Conservation (phyloP, 768 basidiomycete genomes). For the Boletus sp. region DNA sequence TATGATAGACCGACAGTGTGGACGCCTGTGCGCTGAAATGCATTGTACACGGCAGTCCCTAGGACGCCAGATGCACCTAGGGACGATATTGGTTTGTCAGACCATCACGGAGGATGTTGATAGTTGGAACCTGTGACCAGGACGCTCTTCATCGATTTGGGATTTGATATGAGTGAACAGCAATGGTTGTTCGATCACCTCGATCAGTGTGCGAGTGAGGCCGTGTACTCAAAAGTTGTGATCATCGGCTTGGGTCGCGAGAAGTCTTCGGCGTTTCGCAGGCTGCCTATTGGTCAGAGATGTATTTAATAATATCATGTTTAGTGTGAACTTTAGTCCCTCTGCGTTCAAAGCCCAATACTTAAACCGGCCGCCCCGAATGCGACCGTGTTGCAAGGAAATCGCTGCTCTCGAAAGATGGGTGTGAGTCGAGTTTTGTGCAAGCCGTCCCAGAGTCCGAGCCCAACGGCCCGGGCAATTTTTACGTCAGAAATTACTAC, state of each 20-base stretch:
- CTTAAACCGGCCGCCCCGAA: too few species aligned
- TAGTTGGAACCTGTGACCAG: conserved; percentile 51
- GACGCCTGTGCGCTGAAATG: conserved; percentile 49
- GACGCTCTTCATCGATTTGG: conserved; percentile 41
- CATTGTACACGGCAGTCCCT: conserved; percentile 71
- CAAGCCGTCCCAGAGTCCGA: too few species aligned
- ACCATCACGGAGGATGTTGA: neutral
- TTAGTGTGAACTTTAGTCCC: too few species aligned
- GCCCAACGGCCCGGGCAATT: too few species aligned
- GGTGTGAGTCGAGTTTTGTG: too few species aligned
- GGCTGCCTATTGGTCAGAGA: neutral
- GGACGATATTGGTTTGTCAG: conserved; percentile 10
- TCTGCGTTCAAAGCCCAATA: neutral
- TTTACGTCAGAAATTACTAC: too few species aligned
- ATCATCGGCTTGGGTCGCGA: too few species aligned
- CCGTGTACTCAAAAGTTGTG: neutral
- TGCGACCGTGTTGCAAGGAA: too few species aligned
- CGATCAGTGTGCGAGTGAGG: neutral
- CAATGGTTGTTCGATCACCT: neutral
- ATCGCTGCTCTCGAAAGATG: too few species aligned
- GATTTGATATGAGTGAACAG: neutral
- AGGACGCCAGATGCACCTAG: conserved; percentile 91
- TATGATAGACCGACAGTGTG: conserved; percentile 71
- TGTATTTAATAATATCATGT: too few species aligned
- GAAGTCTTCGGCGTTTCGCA: neutral